Evolutionary conservation across 225 moss, liverwort and hornwort genomes (phyloP), one percentile per base, ranked within the genome.

Genomic region (Antitrichia curtipendula): DNA sequence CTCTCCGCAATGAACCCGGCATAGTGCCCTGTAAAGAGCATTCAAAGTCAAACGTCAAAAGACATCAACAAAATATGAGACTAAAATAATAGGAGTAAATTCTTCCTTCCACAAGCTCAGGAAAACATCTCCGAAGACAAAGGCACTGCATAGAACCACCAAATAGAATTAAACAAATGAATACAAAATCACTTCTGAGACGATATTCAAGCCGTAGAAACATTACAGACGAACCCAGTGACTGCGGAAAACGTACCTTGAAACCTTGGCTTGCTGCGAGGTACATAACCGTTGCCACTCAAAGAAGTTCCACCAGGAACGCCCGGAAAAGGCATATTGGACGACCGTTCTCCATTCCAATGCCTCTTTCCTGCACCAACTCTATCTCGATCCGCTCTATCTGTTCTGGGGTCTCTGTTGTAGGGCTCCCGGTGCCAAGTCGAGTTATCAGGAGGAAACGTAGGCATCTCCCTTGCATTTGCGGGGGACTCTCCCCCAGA

Each of bases 211-310:
- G 65, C 57, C 16, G 17, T 79, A 40, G 41, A 85, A 62, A n/a
- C 23, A 52, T 66, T 24, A 15, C 54, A 87, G 43, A 47, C 41
- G 28, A 66, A 91, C 14, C 43, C 50, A 75, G 63, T 76, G 36
- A 86, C 60, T 70, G n/a, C 38, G 58, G n/a, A 84, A 43, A 75
- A 60, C 58, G 23, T 50, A 89, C 92, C 93, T 92, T 93, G 93
- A 78, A 93, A 90, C 81, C 89, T 93, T 82, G 90, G 93, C 69
- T 93, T 93, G 70, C 90, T 92, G 49, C 92, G 93, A 88, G 89
- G 89, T 41, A 75, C 85, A 88, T 87, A 90, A 60, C 77, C 54
- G 86, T 90, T 91, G 41, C 93, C 85, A 87, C 72, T 76, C 63
- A 91, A 25, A 69, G 94, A 83, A 52, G 92, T 83, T 80, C 93